A percentile compares a stretch with the other conserved stretches of the same genome.
These are phyloP conservation scores for Mycena crocata DNA, from an alignment of 768 basidiomycete species.

Conservation along the genomic window DNA sequence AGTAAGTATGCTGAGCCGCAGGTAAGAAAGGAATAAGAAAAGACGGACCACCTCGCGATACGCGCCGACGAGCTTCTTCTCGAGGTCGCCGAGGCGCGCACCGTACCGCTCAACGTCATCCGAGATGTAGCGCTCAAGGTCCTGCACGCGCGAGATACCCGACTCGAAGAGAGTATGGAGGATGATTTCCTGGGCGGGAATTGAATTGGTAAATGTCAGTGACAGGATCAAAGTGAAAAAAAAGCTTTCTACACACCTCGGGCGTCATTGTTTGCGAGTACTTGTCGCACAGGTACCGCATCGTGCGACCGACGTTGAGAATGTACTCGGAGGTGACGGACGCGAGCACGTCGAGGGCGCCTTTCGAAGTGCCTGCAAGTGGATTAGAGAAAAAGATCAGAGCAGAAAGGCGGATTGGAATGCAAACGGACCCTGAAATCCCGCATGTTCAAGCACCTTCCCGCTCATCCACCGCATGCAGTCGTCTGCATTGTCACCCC, in stretches of 20 bases:
- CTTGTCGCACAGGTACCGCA: constrained; percentile 85
- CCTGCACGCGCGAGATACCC: constrained; percentile 80
- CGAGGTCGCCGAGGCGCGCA: constrained; percentile 77
- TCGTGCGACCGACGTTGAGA: constrained; percentile 86
- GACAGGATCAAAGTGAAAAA: too few relatives aligned
- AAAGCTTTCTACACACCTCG: constrained; percentile 87
- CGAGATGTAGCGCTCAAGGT: constrained; percentile 87
- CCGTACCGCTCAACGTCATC: constrained; percentile 92
- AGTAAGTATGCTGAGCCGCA: constrained; percentile 3
- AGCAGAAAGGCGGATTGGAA: neutral
- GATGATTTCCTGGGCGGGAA: constrained; percentile 82
- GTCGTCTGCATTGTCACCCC: constrained; percentile 66
- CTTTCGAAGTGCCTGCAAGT: constrained; percentile 73
- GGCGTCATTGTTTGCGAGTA: constrained; percentile 83
- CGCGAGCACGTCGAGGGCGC: constrained; percentile 81
- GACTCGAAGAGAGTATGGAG: constrained; percentile 92
- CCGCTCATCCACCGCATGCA: constrained; percentile 79
- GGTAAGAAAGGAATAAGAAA: neutral
- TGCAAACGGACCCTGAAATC: constrained; percentile 88
- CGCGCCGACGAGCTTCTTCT: constrained; percentile 87
- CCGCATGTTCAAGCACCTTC: constrained; percentile 89
- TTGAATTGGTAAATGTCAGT: neutral
- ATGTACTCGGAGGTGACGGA: constrained; percentile 86
- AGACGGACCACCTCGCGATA: constrained; percentile 82
- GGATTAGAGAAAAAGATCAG: neutral